These are phyloP conservation scores for Herpetomonas samuelpessoai DNA, from an alignment of 208 protist species.

Conservation along the genomic window DNA sequence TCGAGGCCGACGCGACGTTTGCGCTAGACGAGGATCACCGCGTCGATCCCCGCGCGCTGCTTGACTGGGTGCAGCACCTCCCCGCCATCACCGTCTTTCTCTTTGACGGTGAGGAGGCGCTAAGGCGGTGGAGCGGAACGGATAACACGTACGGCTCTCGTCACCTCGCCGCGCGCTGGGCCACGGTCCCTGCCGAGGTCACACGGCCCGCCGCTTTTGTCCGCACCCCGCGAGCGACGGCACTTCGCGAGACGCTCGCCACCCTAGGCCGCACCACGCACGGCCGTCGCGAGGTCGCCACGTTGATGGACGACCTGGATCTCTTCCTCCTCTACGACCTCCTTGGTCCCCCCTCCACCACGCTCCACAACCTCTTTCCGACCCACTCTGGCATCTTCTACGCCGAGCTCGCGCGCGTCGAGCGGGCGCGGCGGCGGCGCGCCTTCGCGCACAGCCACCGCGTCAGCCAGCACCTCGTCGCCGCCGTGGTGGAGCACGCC, in stretches of 20 bases:
- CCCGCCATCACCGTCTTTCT: slow-evolving; percentile 73
- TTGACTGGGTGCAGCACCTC: slow-evolving; percentile 42
- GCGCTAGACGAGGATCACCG: background rate
- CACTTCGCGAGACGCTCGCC: background rate
- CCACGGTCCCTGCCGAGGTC: background rate
- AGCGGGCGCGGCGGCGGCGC: slow-evolving; percentile 21
- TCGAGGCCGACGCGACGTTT: slow-evolving; percentile 1
- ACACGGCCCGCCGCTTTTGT: background rate
- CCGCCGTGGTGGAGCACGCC: background rate
- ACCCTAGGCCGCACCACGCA: no score
- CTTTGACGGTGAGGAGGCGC: slow-evolving; percentile 95
- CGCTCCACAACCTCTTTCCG: slow-evolving; percentile 63
- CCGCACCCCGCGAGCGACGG: no score
- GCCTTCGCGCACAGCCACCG: slow-evolving; percentile 13
- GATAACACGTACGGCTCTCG: slow-evolving; percentile 93
- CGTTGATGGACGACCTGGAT: slow-evolving; percentile 25
- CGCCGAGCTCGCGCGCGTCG: slow-evolving; percentile 28
- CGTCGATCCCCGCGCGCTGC: slow-evolving; percentile 11
- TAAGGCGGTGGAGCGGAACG: slow-evolving; percentile 65
- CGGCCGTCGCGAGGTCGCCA: background rate
- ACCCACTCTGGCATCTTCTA: slow-evolving; percentile 52
- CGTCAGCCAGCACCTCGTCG: slow-evolving; percentile 20
- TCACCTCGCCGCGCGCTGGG: slow-evolving; percentile 70
- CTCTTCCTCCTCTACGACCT: slow-evolving; percentile 87
- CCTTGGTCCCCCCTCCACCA: slow-evolving; percentile 52